Evolutionary conservation across 371 early-diverging fungal species (phyloP).

Genomic region (Mortierella sp.): DNA sequence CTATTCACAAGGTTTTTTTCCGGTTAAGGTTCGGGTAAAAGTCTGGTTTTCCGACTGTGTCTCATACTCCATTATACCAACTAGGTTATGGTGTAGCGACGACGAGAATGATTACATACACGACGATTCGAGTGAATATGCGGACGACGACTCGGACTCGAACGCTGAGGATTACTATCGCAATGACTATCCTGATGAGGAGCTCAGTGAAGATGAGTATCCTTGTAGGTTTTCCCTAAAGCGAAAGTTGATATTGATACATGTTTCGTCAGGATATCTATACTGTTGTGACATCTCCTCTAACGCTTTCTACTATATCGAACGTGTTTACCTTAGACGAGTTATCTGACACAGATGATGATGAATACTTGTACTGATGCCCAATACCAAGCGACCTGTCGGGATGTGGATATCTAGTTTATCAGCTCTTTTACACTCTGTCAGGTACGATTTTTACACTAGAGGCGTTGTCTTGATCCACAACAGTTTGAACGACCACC

Average conservation of each 20-base stretch:
- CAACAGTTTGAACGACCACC: too few species aligned
- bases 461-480: too few species aligned
- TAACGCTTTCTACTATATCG: not conserved
- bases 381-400: too few species aligned
- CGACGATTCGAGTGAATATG: conserved; percentile 63
- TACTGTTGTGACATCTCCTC: not conserved
- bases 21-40: too few species aligned
- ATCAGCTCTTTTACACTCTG: too few species aligned
- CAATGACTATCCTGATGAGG: conserved; percentile 73
- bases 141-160: conserved; percentile 69
- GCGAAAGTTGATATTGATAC: not conserved
- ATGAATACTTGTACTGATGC: conserved; percentile 22
- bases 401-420: too few species aligned
- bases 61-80: not conserved
- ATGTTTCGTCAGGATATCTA: not conserved
- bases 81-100: conserved; percentile 62
- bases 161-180: conserved; percentile 76
- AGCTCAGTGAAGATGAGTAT: conserved; percentile 56
- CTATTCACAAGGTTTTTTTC: too few species aligned
- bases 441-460: too few species aligned
- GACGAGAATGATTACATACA: conserved; percentile 62
- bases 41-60: too few species aligned
- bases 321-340: not conserved
- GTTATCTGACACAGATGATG: conserved; percentile 20
- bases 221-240: conserved; percentile 18